Evolutionary conservation across 2,329 filamentous ascomycete species (phyloP).

Genomic region (Podosphaera xanthii): DNA sequence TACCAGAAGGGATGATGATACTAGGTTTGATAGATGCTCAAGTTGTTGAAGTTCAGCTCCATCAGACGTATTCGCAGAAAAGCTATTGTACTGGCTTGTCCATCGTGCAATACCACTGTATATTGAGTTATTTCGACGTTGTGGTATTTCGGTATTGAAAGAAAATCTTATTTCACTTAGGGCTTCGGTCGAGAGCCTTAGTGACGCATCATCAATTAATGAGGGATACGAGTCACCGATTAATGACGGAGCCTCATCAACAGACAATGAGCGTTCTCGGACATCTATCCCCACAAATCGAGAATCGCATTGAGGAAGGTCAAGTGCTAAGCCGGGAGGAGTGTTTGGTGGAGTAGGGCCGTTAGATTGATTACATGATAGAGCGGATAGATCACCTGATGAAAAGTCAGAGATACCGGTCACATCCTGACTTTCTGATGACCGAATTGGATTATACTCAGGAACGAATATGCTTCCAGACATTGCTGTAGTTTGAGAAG

Average conservation of each 20-base stretch:
- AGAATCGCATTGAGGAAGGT: slow-evolving; percentile 31
- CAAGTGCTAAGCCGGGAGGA: slow-evolving; percentile 24
- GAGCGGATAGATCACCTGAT: not conserved
- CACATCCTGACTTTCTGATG: not conserved
- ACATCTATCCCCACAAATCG: slow-evolving; percentile 26
- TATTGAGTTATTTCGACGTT: slow-evolving; percentile 33
- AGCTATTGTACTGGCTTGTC: slow-evolving; percentile 29
- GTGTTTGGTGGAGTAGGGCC: slow-evolving; percentile 39
- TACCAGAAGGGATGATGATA: slow-evolving; percentile 27
- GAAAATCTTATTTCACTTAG: slow-evolving; percentile 10
- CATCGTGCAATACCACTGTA: slow-evolving; percentile 29
- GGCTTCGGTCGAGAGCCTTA: slow-evolving; percentile 3
- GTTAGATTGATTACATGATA: slow-evolving; percentile 16
- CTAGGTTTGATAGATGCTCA: slow-evolving; percentile 19
- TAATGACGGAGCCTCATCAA: slow-evolving; percentile 14
- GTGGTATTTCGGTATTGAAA: slow-evolving; percentile 26
- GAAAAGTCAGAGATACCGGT: not conserved
- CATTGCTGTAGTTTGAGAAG: not conserved
- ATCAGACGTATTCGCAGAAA: slow-evolving; percentile 36
- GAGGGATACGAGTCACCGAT: slow-evolving; percentile 9
- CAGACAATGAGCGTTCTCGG: slow-evolving; percentile 15
- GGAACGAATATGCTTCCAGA: not conserved
- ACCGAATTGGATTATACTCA: not conserved
- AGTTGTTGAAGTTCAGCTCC: slow-evolving; percentile 28
- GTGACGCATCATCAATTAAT: slow-evolving; percentile 4